Percentiles rank a stretch among this genome's conserved stretches.
These are phyloP conservation scores for Fusarium sp. DNA, from an alignment of 2,329 filamentous ascomycete genomes.

Conservation along the genomic window DNA sequence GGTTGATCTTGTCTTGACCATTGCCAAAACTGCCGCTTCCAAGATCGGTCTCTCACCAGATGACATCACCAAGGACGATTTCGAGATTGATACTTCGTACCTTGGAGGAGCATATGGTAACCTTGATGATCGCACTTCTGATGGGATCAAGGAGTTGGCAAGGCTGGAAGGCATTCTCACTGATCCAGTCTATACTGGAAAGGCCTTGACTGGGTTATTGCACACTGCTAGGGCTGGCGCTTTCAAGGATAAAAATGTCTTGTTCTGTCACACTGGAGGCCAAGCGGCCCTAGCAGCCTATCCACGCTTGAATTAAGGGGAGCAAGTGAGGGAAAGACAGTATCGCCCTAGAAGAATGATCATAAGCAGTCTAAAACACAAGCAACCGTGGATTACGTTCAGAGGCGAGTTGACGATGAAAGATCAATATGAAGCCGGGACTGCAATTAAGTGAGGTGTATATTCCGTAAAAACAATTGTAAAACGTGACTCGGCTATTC, in stretches of 20 bases:
- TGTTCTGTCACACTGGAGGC: slow-evolving; percentile 29
- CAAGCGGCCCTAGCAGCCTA: slow-evolving; percentile 24
- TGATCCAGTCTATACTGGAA: slow-evolving; percentile 30
- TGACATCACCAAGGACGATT: slow-evolving; percentile 21
- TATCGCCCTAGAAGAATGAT: background rate
- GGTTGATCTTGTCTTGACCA: slow-evolving; percentile 11
- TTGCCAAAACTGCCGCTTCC: slow-evolving; percentile 17
- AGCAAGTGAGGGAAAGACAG: background rate
- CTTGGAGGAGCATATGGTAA: slow-evolving; percentile 23
- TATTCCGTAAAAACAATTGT: background rate
- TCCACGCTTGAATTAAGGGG: background rate
- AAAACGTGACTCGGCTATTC: background rate
- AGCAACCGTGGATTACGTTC: background rate
- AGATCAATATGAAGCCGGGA: background rate
- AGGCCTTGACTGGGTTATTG: slow-evolving; percentile 20
- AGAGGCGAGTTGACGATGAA: background rate
- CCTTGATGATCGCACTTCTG: slow-evolving; percentile 4
- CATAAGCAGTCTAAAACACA: background rate
- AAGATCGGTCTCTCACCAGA: slow-evolving; percentile 15
- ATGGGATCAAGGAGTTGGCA: slow-evolving; percentile 21
- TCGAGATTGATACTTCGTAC: slow-evolving; percentile 19
- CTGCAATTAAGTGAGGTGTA: background rate
- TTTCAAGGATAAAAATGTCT: slow-evolving; percentile 10
- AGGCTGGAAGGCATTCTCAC: slow-evolving; percentile 27
- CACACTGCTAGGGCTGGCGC: background rate